Base-by-base conservation (phyloP, 257 asterid species). In the Solanum microdontum region DNA sequence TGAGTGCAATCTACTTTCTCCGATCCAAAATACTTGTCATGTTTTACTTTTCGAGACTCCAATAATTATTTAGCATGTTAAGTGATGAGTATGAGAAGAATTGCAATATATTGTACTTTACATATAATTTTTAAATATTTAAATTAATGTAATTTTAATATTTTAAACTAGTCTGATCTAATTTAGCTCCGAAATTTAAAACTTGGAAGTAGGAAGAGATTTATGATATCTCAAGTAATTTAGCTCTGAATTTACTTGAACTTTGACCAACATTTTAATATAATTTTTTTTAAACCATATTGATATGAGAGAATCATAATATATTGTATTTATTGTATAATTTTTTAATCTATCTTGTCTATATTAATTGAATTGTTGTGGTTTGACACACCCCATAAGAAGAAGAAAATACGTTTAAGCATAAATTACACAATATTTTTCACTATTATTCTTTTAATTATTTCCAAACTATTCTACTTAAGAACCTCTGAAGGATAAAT, bases 21-120 rank as follows among this genome's bases (percentile, higher is more conserved):
- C 12, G 3, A 3, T 24, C 5, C 5, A 69, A 69, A 69, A 28
- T 74, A 74, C 9, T 13, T 26, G 11, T 68, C 36, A 12, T 68
- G 0, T 12, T 68, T 68, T 1, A 12, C 4, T 26, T 26, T 68
- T 26, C 0, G 2, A 68, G 0, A 26, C 10, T 26, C 0, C 0
- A 68, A 11, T 6, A 26, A 11, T 26, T 62, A 62, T 0, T n/a
- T 0, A 6, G 2, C 2, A 68, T 1, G 3, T 13, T 28, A 68
- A 26, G 36, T 26, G 10, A 68, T 68, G n/a, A n/a, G n/a, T n/a
- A 26, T 2, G 9, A 66, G 73, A 68, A 68, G 21, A 26, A 68
- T 12, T 0, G 1, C 5, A 26, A 1, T 12, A 26, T 68, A 26
- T 26, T 3, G 5, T 68, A n/a, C n/a, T n/a, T n/a, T 12, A 26